Conservation (phyloP, 805 yeast species). For the Hagleromyces aurorensis region DNA sequence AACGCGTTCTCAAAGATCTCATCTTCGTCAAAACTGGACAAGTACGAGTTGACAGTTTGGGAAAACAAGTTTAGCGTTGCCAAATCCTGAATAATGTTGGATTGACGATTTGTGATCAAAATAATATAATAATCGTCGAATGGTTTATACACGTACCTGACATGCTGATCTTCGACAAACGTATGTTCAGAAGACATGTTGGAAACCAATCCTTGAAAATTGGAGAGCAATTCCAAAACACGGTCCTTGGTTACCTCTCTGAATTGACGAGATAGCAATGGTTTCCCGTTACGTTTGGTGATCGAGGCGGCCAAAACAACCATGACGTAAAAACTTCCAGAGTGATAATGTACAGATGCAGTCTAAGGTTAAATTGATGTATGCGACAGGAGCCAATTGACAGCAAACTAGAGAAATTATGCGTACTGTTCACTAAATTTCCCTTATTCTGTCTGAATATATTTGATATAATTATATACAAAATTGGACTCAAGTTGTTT, state of each 20-base stretch:
- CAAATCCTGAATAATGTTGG: conserved; percentile 90
- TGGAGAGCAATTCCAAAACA: conserved; percentile 76
- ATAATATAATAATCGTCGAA: conserved; percentile 89
- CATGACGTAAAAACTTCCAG: conserved; percentile 29
- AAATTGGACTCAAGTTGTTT: too few relatives aligned
- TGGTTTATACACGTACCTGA: conserved; percentile 92
- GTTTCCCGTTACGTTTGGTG: conserved; percentile 88
- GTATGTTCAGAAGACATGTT: conserved; percentile 74
- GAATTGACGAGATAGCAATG: conserved; percentile 87
- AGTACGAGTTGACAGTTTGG: conserved; percentile 67
- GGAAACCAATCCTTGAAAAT: conserved; percentile 72
- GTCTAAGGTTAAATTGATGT: neutral
- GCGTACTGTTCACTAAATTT: too few relatives aligned
- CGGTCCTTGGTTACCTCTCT: conserved; percentile 76
- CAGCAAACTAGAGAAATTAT: conserved; percentile 1
- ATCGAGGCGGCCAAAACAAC: conserved; percentile 90
- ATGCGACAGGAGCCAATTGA: neutral
- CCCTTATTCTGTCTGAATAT: too few relatives aligned
- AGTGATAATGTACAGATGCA: neutral
- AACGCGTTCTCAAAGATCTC: conserved; percentile 81
- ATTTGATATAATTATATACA: too few relatives aligned
- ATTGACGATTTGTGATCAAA: conserved; percentile 79
- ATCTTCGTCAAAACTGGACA: conserved; percentile 67
- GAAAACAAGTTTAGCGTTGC: conserved; percentile 83
- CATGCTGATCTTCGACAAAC: conserved; percentile 84